Evolutionary conservation across 108 stramenopile species (phyloP), one percentile per base, ranked within the genome.

Genomic region (Poteriospumella lacustris): DNA sequence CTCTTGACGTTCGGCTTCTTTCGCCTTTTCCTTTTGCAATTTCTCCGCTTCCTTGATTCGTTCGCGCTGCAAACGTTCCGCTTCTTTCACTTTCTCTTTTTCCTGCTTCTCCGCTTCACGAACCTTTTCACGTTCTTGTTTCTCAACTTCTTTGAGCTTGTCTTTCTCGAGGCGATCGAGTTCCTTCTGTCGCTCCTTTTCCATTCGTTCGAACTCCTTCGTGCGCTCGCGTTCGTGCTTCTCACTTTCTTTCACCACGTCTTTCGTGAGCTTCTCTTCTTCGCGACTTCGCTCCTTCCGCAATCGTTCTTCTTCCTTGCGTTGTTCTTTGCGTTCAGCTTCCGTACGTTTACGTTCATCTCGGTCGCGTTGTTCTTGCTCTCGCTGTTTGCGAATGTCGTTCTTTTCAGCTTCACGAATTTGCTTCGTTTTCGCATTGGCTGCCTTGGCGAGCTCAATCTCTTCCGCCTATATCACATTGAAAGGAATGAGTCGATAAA

Each of bases 241-340:
- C n/a, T n/a, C n/a, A n/a, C n/a, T n/a, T n/a, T n/a, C n/a, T n/a
- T n/a, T n/a, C n/a, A n/a, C n/a, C n/a, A n/a, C n/a, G n/a, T n/a
- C n/a, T n/a, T n/a, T n/a, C n/a, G n/a, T n/a, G n/a, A n/a, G n/a
- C n/a, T n/a, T n/a, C n/a, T n/a, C n/a, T n/a, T n/a, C n/a, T n/a
- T n/a, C n/a, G n/a, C n/a, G n/a, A n/a, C n/a, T n/a, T n/a, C n/a
- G n/a, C 36, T 64, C 70, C 31, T 73, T 39, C 64, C 28, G 36
- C 64, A 68, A 15, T 39, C 19, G 26, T 73, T 73, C n/a, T 73
- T 73, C 5, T 52, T n/a, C 44, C 36, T 73, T 56, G 42, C 5
- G 12, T 12, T 73, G 9, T 42, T 39, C 41, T 12, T 38, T 36
- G 3, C 36, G 15, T 3, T 5, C 12, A 52, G 70, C 36, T 24